These are phyloP conservation scores for Lagenaria siceraria DNA, from an alignment of 306 rosid species.

Conservation along the genomic window DNA sequence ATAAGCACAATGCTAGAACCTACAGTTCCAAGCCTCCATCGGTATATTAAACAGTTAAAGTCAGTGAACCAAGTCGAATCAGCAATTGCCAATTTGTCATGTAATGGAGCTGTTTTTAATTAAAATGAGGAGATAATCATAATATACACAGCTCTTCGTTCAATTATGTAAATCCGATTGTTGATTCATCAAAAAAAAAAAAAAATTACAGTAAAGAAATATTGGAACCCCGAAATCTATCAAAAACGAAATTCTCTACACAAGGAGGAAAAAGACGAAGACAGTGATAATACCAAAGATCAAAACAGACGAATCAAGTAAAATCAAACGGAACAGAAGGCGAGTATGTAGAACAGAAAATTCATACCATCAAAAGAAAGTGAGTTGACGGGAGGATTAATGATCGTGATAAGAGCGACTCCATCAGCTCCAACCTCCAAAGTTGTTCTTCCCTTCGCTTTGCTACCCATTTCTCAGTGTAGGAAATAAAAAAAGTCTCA, in stretches of 20 bases:
- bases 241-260: not conserved
- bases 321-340: not conserved
- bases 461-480: constrained; percentile 32
- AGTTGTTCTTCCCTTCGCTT: constrained; percentile 38
- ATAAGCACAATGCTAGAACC: not conserved
- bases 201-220: not conserved
- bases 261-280: not conserved
- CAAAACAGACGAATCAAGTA: not conserved
- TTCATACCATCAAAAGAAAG: constrained; percentile 76
- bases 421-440: constrained; percentile 87
- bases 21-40: not conserved
- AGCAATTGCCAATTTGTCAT: not conserved
- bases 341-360: not conserved
- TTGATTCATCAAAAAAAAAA: not conserved
- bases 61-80: not conserved
- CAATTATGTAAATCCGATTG: not conserved
- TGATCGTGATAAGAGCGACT: constrained; percentile 72
- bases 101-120: not conserved
- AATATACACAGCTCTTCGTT: not conserved
- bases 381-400: constrained; percentile 95
- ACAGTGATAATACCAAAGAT: not conserved
- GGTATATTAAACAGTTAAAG: not conserved
- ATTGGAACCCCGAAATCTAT: not conserved
- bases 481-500: not conserved
- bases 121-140: not conserved